Conservation (phyloP, 2,329 filamentous ascomycete species). For the Neonectria neomacrospora region DNA sequence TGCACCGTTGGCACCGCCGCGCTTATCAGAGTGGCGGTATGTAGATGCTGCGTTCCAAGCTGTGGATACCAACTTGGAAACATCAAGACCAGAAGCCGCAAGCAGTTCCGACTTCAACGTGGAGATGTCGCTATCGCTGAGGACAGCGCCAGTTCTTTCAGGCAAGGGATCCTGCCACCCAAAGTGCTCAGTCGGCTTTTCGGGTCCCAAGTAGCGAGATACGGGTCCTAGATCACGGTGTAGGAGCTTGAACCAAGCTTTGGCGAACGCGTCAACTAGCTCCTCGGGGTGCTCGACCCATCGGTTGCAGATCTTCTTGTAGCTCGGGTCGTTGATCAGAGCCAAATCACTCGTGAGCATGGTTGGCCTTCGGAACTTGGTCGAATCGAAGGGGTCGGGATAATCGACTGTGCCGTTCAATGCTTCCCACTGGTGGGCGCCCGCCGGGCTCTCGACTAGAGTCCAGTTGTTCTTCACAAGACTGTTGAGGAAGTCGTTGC, state of each 20-base stretch:
- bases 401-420: slow-evolving; percentile 74
- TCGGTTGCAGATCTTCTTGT: slow-evolving; percentile 79
- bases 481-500: slow-evolving; percentile 78
- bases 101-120: slow-evolving; percentile 76
- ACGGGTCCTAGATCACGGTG: slow-evolving; percentile 83
- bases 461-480: slow-evolving; percentile 85
- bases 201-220: slow-evolving; percentile 77
- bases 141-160: slow-evolving; percentile 63
- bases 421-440: slow-evolving; percentile 82
- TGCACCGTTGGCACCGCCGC: slow-evolving; percentile 82
- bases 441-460: slow-evolving; percentile 77
- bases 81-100: slow-evolving; percentile 64
- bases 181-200: slow-evolving; percentile 75
- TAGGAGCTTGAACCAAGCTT: slow-evolving; percentile 85
- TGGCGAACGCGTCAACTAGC: slow-evolving; percentile 75
- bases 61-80: slow-evolving; percentile 70
- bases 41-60: slow-evolving; percentile 78
- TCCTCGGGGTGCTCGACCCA: slow-evolving; percentile 76
- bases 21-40: slow-evolving; percentile 82
- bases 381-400: slow-evolving; percentile 75
- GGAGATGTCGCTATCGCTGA: slow-evolving; percentile 72
- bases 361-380: slow-evolving; percentile 77
- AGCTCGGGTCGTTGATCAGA: slow-evolving; percentile 75
- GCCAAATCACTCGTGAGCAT: slow-evolving; percentile 83
- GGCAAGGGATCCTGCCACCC: slow-evolving; percentile 82